Evolutionary conservation across 306 rosid genomes (phyloP).

Genomic region (Prunus mira): DNA sequence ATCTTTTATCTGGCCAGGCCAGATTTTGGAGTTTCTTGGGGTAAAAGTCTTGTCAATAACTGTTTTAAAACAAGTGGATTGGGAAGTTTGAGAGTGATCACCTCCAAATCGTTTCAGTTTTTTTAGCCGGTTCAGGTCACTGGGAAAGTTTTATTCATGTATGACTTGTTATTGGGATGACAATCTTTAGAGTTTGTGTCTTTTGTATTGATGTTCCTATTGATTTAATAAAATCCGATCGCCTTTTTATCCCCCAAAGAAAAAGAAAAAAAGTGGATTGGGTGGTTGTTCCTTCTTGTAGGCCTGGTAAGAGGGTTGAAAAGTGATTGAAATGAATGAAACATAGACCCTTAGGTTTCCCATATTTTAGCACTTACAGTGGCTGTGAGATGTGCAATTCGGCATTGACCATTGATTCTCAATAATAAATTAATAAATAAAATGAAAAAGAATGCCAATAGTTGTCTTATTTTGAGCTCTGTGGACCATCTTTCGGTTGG

Average conservation of each 20-base stretch:
- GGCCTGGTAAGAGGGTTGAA: background rate
- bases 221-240: too few species aligned
- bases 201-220: too few species aligned
- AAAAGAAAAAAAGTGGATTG: background rate
- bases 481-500: background rate
- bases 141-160: too few species aligned
- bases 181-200: too few species aligned
- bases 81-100: too few species aligned
- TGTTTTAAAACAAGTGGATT: background rate
- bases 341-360: background rate
- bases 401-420: background rate
- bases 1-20: background rate
- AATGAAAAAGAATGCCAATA: background rate
- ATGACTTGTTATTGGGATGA: too few species aligned
- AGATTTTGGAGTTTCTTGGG: background rate
- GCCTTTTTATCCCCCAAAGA: too few species aligned
- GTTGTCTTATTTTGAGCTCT: background rate
- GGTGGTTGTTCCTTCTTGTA: background rate
- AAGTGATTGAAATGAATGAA: constrained; percentile 19
- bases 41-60: background rate
- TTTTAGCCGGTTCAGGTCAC: rapidly evolving
- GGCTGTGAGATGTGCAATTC: constrained; percentile 18
- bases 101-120: too few species aligned
- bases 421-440: background rate
- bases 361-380: constrained; percentile 11